Base-by-base conservation (phyloP, 148 eudicot species). In the Pouteria glomerata region DNA sequence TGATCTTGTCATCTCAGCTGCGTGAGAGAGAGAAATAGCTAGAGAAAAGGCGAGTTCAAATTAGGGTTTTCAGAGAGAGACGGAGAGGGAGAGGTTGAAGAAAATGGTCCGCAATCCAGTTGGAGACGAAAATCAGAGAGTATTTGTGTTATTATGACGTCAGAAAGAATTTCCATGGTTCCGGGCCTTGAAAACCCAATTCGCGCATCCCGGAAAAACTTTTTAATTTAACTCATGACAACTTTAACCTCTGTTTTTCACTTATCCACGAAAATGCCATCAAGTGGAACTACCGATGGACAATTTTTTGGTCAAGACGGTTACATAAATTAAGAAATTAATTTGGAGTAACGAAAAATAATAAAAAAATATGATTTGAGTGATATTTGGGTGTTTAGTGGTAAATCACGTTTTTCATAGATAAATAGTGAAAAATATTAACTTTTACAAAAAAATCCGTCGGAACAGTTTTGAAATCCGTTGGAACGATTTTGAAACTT, bases 21-120 rank as follows among this genome's bases (percentile, higher is more conserved):
- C 23, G 10, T 13, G 4, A 57, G 14, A 47, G 70, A 18, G 71
- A 72, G 65, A 64, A 31, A 66, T 41, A 77, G 56, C 66, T 23
- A 72, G 21, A 57, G 68, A 37, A 57, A 71, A 66, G 63, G 74
- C 71, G 57, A 82, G 77, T 73, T 78, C 58, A 77, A 83, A 80
- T 89, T 85, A 88, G 90, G 93, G 85, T 88, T 88, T 81, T 68
- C 63, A 31, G 67, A 73, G 70, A 67, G 68, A 62, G 61, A 72
- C 80, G 50, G 72, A 68, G 62, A 65, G 72, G 65, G 69, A 77
- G 70, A 56, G 78, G 66, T 42, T 55, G 47, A 39, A 35, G 77
- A 70, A 37, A 70, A 37, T 71, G 74, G 76, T 37, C 21, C 61
- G 53, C 42, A 63, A 58, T 55, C 53, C 73, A 66, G 69, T 60